phyloP scores from a whole-genome alignment of 208 protist species.

The Endotrypanum monterogeii region DNA sequence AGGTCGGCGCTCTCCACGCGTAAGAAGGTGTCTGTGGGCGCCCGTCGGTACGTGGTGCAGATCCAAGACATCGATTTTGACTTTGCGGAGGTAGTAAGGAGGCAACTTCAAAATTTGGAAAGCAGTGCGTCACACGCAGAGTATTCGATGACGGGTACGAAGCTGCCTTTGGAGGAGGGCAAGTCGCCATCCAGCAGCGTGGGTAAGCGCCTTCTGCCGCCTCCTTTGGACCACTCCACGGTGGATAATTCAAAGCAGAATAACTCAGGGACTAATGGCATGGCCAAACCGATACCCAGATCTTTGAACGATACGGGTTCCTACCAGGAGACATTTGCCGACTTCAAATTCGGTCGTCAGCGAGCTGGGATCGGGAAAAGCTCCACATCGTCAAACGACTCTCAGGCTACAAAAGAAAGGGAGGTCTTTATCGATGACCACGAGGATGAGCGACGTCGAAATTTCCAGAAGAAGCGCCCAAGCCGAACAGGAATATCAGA shows the following conservation, averaged over 20 bases:
- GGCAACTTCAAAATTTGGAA: slow-evolving; percentile 28
- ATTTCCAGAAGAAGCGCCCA: slow-evolving; percentile 46
- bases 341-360: slow-evolving; percentile 41
- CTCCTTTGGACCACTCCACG: not conserved
- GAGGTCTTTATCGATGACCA: slow-evolving; percentile 44
- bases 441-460: slow-evolving; percentile 48
- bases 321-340: slow-evolving; percentile 26
- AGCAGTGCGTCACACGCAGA: not conserved
- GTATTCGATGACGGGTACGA: not conserved
- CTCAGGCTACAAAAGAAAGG: not conserved
- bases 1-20: not conserved
- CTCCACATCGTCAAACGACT: slow-evolving; percentile 6
- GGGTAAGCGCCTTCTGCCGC: not conserved
- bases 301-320: not conserved
- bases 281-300: not conserved
- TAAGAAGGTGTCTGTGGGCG: not conserved
- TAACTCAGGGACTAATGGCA: not conserved
- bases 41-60: not conserved
- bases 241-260: slow-evolving; percentile 3
- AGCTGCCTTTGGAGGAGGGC: not conserved
- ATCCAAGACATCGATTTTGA: slow-evolving; percentile 46
- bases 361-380: slow-evolving; percentile 10
- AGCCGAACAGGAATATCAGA: slow-evolving; percentile 57
- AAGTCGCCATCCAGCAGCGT: too few relatives aligned
- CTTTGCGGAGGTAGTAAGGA: slow-evolving; percentile 39